These are phyloP conservation scores for Phaeolepiota aurea DNA, from an alignment of 768 basidiomycete genomes.

Conservation along the genomic window DNA sequence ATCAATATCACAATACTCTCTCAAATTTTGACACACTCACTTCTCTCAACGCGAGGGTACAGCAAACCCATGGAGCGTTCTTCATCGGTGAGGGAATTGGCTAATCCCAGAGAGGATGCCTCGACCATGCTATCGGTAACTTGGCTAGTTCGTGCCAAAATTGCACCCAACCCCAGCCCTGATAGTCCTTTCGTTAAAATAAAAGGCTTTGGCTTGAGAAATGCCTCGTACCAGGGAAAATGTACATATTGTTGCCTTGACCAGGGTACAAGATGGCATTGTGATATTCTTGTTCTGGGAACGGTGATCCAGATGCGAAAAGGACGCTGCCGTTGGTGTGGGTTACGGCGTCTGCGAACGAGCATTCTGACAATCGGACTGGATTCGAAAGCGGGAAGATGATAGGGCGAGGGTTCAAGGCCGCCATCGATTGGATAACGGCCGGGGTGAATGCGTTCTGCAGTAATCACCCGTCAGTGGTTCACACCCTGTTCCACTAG, in stretches of 20 bases:
- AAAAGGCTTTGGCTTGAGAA: conserved; percentile 14
- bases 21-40: conserved; percentile 21
- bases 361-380: conserved; percentile 71
- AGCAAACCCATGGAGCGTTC: conserved; percentile 62
- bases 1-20: conserved; percentile 2
- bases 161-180: conserved; percentile 75
- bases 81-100: conserved; percentile 60
- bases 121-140: conserved; percentile 90
- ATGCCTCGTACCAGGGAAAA: conserved; percentile 52
- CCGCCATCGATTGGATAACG: conserved; percentile 70
- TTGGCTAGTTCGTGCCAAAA: conserved; percentile 55
- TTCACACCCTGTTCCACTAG: not conserved
- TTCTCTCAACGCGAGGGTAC: conserved; percentile 79
- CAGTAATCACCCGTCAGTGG: not conserved
- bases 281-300: conserved; percentile 51
- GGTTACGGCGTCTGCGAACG: conserved; percentile 66
- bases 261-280: conserved; percentile 62
- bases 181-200: too few relatives aligned
- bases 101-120: conserved; percentile 74
- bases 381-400: conserved; percentile 94
- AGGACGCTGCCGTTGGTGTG: conserved; percentile 70
- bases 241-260: conserved; percentile 95
- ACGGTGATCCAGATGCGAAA: conserved; percentile 87
- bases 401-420: conserved; percentile 76
- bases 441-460: conserved; percentile 68